These are phyloP conservation scores for Benincasa hispida DNA, from an alignment of 306 rosid genomes.

Conservation along the genomic window DNA sequence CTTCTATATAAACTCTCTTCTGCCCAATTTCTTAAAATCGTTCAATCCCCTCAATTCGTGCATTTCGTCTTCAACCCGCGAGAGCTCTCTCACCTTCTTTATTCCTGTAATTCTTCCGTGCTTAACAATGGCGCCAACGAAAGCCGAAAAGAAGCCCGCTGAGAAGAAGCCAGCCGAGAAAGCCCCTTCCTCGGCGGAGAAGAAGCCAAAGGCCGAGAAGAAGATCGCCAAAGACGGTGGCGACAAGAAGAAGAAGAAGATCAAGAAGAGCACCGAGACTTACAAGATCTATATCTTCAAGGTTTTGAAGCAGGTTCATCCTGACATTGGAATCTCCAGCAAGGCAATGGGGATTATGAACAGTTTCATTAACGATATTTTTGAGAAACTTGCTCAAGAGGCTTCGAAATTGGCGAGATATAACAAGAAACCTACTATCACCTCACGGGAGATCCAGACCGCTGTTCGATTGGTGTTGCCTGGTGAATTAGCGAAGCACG, in stretches of 20 bases:
- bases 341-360: slow-evolving; percentile 87
- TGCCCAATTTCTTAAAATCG: neutral
- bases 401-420: slow-evolving; percentile 48
- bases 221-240: slow-evolving; percentile 56
- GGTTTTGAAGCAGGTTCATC: slow-evolving; percentile 68
- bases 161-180: slow-evolving; percentile 60
- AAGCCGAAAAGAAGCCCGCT: slow-evolving; percentile 62
- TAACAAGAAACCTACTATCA: slow-evolving; percentile 66
- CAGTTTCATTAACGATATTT: slow-evolving; percentile 63
- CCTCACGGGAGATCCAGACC: slow-evolving; percentile 64
- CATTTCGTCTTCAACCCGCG: neutral
- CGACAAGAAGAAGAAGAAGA: slow-evolving; percentile 58
- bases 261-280: slow-evolving; percentile 53
- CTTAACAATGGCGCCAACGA: slow-evolving; percentile 45
- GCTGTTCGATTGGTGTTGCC: slow-evolving; percentile 65
- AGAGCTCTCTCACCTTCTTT: neutral
- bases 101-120: neutral
- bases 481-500: slow-evolving; percentile 71
- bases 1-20: neutral
- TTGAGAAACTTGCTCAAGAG: slow-evolving; percentile 76
- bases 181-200: slow-evolving; percentile 38
- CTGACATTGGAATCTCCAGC: slow-evolving; percentile 66
- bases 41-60: neutral
- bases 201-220: slow-evolving; percentile 61
- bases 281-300: slow-evolving; percentile 81